Base-by-base conservation (phyloP, 495 filamentous ascomycete genomes). In the Cercophora sp. region DNA sequence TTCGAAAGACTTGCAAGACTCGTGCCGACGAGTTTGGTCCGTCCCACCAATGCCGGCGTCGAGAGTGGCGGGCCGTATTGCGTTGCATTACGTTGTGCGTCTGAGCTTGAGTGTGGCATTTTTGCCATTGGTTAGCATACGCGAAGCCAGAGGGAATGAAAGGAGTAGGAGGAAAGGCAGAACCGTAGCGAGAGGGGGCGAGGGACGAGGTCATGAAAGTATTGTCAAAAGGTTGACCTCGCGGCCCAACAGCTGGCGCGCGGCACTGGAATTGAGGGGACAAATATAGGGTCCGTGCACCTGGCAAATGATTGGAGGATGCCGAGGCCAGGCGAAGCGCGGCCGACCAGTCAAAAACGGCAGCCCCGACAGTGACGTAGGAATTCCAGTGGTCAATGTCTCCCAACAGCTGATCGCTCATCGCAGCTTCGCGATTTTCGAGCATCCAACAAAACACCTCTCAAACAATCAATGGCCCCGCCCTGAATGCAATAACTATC, bases 31-130 rank as follows among this genome's bases (percentile, higher is more conserved):
- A 31, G 43, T 9, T 47, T 47, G 43, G 15, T 47, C 26, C 23
- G 43, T 43, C 24, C 26, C 25, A 10, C 43, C 26, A 47, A 47
- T 47, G 43, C 43, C 43, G 43, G 26, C 26, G 26, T 47, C 23
- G 40, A 43, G 40, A 20, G 40, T 43, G 40, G 20, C 40, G 40
- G 40, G 15, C 24, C 40, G 15, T 44, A n/a, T n/a, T 39, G 36
- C 36, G 36, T 16, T 44, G 41, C 41, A 18, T 26, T 22, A 26
- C 41, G 41, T 44, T 44, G 22, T 20, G 22, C 41, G 41, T 44
- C 20, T 24, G 41, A 44, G 41, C 41, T 44, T 26, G 41, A 44
- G 41, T 44, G 41, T 20, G 41, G 41, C 41, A 44, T 44, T 44
- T 44, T 44, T 44, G 41, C 41, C 22, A 24, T 24, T 44, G 41